Evolutionary conservation across 108 stramenopile genomes (phyloP).

Genomic region (Fistulifera pelliculosa): DNA sequence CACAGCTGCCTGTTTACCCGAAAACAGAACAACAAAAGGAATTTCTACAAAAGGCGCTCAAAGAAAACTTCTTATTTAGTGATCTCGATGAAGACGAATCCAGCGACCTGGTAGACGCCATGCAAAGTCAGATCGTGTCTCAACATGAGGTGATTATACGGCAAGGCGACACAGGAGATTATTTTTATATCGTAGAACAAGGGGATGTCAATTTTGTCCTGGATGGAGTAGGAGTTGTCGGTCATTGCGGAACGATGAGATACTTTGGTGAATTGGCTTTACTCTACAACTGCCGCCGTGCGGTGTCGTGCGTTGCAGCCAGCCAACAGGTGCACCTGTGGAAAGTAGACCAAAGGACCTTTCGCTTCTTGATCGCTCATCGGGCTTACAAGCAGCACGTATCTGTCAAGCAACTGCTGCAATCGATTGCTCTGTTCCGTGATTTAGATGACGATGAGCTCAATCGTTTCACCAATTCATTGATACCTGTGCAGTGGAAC

Average conservation of each 20-base stretch:
- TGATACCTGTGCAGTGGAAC: constrained; percentile 20
- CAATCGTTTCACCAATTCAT: constrained; percentile 15
- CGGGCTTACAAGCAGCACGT: constrained; percentile 12
- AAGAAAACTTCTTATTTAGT: constrained; percentile 66
- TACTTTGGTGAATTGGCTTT: constrained; percentile 92
- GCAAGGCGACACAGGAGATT: constrained; percentile 82
- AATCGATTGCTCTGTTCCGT: constrained; percentile 9
- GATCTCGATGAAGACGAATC: constrained; percentile 38
- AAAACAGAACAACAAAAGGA: constrained; percentile 37
- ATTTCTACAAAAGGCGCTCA: constrained; percentile 44
- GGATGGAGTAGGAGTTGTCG: constrained; percentile 66
- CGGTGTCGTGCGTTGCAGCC: constrained; percentile 76
- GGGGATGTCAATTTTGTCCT: constrained; percentile 57
- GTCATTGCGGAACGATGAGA: constrained; percentile 41
- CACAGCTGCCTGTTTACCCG: constrained; percentile 22
- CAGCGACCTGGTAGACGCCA: constrained; percentile 48
- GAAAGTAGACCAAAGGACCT: constrained; percentile 22
- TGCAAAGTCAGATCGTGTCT: constrained; percentile 34
- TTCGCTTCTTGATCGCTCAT: constrained; percentile 30
- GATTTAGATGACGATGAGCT: constrained; percentile 15
- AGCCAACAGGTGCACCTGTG: constrained; percentile 16
- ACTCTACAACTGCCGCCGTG: constrained; percentile 88
- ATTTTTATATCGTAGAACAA: constrained; percentile 72
- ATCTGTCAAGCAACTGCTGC: constrained; percentile 2
- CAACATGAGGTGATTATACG: constrained; percentile 66